A percentile compares a stretch with the other conserved stretches of the same genome.
These are phyloP conservation scores for Coniella lustricola DNA, from an alignment of 2,329 filamentous ascomycete species.

Conservation along the genomic window DNA sequence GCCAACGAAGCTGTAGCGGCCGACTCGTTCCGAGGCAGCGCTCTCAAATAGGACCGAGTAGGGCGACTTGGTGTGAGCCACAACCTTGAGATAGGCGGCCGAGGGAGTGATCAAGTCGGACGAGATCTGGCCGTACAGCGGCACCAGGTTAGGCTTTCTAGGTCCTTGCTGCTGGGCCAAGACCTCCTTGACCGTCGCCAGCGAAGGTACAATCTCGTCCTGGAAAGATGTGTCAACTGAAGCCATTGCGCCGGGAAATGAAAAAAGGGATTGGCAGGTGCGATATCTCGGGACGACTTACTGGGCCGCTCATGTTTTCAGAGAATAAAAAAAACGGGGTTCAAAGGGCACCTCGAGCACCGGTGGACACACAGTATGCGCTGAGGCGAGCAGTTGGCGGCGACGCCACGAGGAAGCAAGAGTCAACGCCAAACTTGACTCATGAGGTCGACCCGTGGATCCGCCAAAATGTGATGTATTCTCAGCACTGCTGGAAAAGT, in stretches of 20 bases:
- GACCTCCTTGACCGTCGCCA: constrained; percentile 39
- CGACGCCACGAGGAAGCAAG: not conserved
- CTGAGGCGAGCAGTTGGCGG: not conserved
- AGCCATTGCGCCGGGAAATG: constrained; percentile 12
- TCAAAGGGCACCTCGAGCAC: not conserved
- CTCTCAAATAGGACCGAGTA: constrained; percentile 95
- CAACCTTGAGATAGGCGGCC: constrained; percentile 89
- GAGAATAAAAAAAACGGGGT: constrained; percentile 7
- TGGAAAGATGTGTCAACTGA: constrained; percentile 26
- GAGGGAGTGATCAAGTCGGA: constrained; percentile 92
- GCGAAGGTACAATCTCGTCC: constrained; percentile 33
- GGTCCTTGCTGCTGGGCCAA: constrained; percentile 30
- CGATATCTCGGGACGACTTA: constrained; percentile 10
- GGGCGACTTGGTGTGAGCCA: constrained; percentile 64
- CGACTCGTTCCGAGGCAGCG: constrained; percentile 87
- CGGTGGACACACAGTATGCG: not conserved
- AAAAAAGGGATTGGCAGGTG: not conserved
- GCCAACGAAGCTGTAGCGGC: constrained; percentile 91
- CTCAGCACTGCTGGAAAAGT: too few relatives aligned
- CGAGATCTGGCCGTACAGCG: constrained; percentile 72
- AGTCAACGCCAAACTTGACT: not conserved
- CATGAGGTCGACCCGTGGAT: not conserved
- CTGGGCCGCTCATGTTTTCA: constrained; percentile 15
- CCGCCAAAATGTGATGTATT: too few relatives aligned
- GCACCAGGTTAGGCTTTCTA: constrained; percentile 59